Percentiles rank a stretch among this genome's conserved stretches.
phyloP scores from a whole-genome alignment of 2,329 filamentous ascomycete species.

The Botrytis paeoniae region DNA sequence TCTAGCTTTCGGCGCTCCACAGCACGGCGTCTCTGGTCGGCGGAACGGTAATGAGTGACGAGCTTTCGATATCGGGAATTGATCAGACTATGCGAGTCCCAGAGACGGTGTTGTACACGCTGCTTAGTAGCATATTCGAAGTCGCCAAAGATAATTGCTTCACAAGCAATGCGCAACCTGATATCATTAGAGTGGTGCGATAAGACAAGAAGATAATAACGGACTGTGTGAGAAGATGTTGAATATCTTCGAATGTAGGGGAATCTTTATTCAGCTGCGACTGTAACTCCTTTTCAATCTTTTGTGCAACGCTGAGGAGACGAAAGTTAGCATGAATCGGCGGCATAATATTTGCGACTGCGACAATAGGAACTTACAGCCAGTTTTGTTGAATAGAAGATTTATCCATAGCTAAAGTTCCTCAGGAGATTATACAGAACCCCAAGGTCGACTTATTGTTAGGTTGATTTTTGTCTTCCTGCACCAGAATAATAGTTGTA shows the following conservation, averaged over 20 bases:
- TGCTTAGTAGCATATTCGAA: slow-evolving; percentile 61
- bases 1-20: slow-evolving; percentile 73
- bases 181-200: neutral
- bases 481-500: slow-evolving; percentile 14
- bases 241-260: slow-evolving; percentile 49
- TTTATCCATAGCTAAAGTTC: slow-evolving; percentile 26
- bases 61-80: slow-evolving; percentile 75
- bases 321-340: slow-evolving; percentile 23
- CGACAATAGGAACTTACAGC: slow-evolving; percentile 43
- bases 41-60: slow-evolving; percentile 53
- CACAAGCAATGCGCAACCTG: slow-evolving; percentile 54
- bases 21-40: slow-evolving; percentile 45
- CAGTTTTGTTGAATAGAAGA: slow-evolving; percentile 46
- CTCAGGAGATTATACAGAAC: slow-evolving; percentile 32
- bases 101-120: slow-evolving; percentile 68
- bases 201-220: slow-evolving; percentile 15
- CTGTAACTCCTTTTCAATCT: slow-evolving; percentile 48
- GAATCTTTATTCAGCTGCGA: slow-evolving; percentile 46
- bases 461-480: slow-evolving; percentile 42
- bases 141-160: slow-evolving; percentile 70
- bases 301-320: slow-evolving; percentile 40
- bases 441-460: slow-evolving; percentile 54
- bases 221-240: slow-evolving; percentile 36
- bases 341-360: slow-evolving; percentile 4
- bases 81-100: slow-evolving; percentile 74